Evolutionary conservation across 1,139 yeast species (phyloP).

Genomic region (Yamadazyma aaseri): DNA sequence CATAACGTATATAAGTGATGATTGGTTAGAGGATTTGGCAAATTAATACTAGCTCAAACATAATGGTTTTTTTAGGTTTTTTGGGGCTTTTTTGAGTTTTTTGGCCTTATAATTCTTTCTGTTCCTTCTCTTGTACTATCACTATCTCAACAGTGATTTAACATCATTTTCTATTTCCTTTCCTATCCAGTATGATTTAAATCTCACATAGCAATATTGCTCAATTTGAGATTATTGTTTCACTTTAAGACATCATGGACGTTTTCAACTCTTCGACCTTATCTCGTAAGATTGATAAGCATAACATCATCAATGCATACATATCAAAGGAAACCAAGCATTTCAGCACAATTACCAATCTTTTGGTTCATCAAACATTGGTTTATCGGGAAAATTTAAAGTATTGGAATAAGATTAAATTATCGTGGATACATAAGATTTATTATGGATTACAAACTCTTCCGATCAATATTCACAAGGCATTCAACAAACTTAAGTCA

Average conservation of each 20-base stretch:
- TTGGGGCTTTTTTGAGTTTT: too few species aligned
- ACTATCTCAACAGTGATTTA: too few species aligned
- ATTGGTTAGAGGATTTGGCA: too few species aligned
- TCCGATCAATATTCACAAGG: slow-evolving; percentile 25
- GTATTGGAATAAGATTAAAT: slow-evolving; percentile 35
- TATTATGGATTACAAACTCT: slow-evolving; percentile 35
- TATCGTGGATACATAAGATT: slow-evolving; percentile 25
- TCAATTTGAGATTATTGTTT: too few species aligned
- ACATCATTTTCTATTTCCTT: too few species aligned
- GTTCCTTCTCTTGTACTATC: too few species aligned
- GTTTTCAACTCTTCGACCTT: slow-evolving; percentile 18
- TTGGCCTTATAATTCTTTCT: too few species aligned
- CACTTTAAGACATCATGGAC: slow-evolving; percentile 15
- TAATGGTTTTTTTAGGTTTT: too few species aligned
- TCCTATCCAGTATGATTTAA: too few species aligned
- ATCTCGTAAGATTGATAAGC: slow-evolving; percentile 12
- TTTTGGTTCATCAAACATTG: slow-evolving; percentile 36
- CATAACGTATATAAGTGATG: too few species aligned
- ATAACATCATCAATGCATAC: slow-evolving; percentile 10
- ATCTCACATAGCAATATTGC: too few species aligned
- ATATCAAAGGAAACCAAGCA: slow-evolving; percentile 24
- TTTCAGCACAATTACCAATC: slow-evolving; percentile 31
- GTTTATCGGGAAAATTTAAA: slow-evolving; percentile 32
- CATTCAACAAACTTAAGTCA: slow-evolving; percentile 10
- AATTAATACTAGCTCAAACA: too few species aligned